Base-by-base conservation (phyloP, 306 rosid genomes). In the Vachellia pachyceras region DNA sequence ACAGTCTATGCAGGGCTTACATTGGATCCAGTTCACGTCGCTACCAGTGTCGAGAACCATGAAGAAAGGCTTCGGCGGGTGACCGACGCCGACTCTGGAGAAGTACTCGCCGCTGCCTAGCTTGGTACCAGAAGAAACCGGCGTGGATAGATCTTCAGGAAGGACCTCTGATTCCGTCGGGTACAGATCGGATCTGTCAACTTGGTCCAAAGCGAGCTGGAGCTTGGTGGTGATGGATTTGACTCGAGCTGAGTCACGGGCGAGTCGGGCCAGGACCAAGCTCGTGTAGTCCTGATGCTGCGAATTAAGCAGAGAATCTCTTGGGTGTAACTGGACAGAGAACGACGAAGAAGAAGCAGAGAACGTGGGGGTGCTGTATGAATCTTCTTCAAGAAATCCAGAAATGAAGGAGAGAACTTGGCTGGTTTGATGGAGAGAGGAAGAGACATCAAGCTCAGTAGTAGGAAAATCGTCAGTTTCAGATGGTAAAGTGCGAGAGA, bases 91-190 rank as follows among this genome's bases (percentile, higher is more conserved):
- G 36, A 93, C 41, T 18, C 87, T 77, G 1, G 89, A 10, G 82
- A 93, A 91, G 85, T 91, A 93, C 86, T 91, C 94, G 35, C 92
- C 97, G 67, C 90, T 88, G 1, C 96, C 93, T 40, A 78, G 73
- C 25, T 75, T 77, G 1, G 9, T 1, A 0, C 94, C 94, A 3
- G 94, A 91, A 0, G 73, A 61, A 0, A 93, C 45, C 7, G 97
- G 92, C 2, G 90, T 84, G 5, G 90, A 83, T 7, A 91, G 68
- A 18, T 39, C 86, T 67, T 86, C 85, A 14, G 90, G 84, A 8
- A 18, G 79, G 79, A 83, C 3, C 81, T 83, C 84, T 2, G 86
- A 10, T 5, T 75, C 25, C n/a, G 69, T 1, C 39, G 87, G 87
- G 14, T 60, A 6, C 11, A 82, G 85, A 74, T 87, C 83, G 75